These are phyloP conservation scores for Penicillium lividum DNA, from an alignment of 495 filamentous ascomycete genomes.

Conservation along the genomic window DNA sequence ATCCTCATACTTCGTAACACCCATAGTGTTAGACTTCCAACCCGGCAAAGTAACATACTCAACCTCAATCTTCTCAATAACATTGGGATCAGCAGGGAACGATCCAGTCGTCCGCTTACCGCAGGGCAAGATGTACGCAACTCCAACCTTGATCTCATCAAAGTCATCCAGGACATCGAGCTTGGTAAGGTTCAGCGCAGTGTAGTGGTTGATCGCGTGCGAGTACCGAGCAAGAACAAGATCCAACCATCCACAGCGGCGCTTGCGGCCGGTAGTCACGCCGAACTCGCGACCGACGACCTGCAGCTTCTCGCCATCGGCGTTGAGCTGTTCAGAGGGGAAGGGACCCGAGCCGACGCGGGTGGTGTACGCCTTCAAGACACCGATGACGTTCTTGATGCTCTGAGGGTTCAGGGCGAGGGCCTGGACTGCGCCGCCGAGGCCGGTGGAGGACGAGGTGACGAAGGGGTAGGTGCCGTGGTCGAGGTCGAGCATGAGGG, in stretches of 20 bases:
- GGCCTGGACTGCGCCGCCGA: slow-evolving; percentile 77
- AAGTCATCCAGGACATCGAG: slow-evolving; percentile 86
- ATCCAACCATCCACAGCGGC: slow-evolving; percentile 90
- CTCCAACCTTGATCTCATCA: slow-evolving; percentile 74
- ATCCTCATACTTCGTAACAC: slow-evolving; percentile 59
- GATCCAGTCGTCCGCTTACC: slow-evolving; percentile 53
- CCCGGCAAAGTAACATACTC: slow-evolving; percentile 76
- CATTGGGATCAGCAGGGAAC: slow-evolving; percentile 71
- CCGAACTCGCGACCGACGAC: slow-evolving; percentile 67
- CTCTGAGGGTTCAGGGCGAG: slow-evolving; percentile 50
- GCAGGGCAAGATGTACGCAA: slow-evolving; percentile 63
- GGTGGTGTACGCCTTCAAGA: slow-evolving; percentile 81
- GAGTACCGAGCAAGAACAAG: slow-evolving; percentile 84
- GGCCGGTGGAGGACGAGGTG: slow-evolving; percentile 73
- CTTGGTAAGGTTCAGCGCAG: slow-evolving; percentile 81
- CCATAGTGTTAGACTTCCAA: slow-evolving; percentile 74
- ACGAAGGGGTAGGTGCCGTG: slow-evolving; percentile 85
- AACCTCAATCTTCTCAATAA: slow-evolving; percentile 57
- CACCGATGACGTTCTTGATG: slow-evolving; percentile 70
- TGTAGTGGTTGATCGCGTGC: slow-evolving; percentile 70
- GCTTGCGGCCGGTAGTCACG: slow-evolving; percentile 79
- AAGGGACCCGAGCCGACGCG: slow-evolving; percentile 82
- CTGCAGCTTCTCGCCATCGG: slow-evolving; percentile 65
- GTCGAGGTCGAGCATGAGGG: slow-evolving; percentile 77
- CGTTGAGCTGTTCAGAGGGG: slow-evolving; percentile 76